Evolutionary conservation across 2,329 filamentous ascomycete genomes (phyloP), one percentile per base, ranked within the genome.

Genomic region (Atkinsonella texensis): DNA sequence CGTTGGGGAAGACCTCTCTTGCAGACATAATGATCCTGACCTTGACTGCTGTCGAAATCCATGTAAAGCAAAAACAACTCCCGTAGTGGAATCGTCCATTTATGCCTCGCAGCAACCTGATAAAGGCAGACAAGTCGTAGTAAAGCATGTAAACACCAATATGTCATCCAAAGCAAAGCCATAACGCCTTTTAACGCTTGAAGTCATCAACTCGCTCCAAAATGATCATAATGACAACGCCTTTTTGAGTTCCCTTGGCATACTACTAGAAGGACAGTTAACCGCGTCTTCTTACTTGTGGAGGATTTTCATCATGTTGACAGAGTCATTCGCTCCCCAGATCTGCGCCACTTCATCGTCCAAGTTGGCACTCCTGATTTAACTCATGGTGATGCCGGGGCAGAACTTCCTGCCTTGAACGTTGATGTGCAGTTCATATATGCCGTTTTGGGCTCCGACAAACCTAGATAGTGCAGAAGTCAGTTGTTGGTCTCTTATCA

Each of bases 381-480:
- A 83, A 54, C 76, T 73, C 64, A 79, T 68, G 43, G 70, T 70
- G 56, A 81, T 67, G 55, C 74, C 77, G 2, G 81, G 77, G 55
- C 74, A 76, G 33, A 75, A 68, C 64, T 81, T 85, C 54, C 86
- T 74, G 52, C 70, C 74, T 47, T 77, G 72, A 17, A 82, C 59
- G 62, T 88, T 82, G 56, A 90, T 74, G 35, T 75, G 76, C 59
- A 87, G 80, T 67, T 89, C 84, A 60, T 87, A 87, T 50, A 90
- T 84, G 52, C 86, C 86, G 57, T 87, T 81, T 62, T 87, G 82
- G 35, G 80, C 77, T 18, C 77, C 81, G 41, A 83, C 70, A 58
- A 77, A 84, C 51, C 81, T 84, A 49, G 4, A 28, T 2, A 18
- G 40, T 13, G 53, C 35, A 17, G 12, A 50, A 32, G 59, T 64